A percentile compares a stretch with the other conserved stretches of the same genome.
phyloP scores from a whole-genome alignment of 1,284 basidiomycete species.

The Fomitopsis schrenkii region DNA sequence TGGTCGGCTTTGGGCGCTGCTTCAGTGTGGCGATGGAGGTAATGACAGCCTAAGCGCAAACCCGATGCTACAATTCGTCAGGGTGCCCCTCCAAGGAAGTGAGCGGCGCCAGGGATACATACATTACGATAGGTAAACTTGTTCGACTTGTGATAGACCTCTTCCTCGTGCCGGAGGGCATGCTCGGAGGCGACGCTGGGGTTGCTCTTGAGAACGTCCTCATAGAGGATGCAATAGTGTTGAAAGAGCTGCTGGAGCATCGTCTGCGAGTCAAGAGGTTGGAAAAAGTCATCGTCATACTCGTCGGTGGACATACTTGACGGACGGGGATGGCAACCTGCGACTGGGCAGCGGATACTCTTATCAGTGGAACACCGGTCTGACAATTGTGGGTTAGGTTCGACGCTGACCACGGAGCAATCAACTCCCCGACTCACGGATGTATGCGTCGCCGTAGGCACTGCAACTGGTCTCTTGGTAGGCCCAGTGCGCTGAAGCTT shows the following conservation, averaged over 20 bases:
- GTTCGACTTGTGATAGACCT: slow-evolving; percentile 66
- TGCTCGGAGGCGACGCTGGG: slow-evolving; percentile 67
- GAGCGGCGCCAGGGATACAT: slow-evolving; percentile 19
- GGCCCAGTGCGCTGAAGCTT: slow-evolving; percentile 55
- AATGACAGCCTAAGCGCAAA: slow-evolving; percentile 58
- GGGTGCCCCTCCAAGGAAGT: neutral
- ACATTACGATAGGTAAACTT: slow-evolving; percentile 81
- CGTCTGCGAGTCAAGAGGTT: slow-evolving; percentile 34
- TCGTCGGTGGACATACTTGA: slow-evolving; percentile 42
- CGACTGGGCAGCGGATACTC: slow-evolving; percentile 59
- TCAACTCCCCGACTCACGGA: slow-evolving; percentile 27
- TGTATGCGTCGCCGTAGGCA: slow-evolving; percentile 35
- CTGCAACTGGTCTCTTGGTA: slow-evolving; percentile 34
- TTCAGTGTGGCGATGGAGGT: slow-evolving; percentile 70
- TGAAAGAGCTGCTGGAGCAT: slow-evolving; percentile 72
- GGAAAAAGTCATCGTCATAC: neutral
- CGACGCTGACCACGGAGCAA: neutral
- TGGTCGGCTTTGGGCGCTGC: slow-evolving; percentile 61
- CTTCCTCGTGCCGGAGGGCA: slow-evolving; percentile 73
- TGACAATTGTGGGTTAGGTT: slow-evolving; percentile 17
- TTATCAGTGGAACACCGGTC: slow-evolving; percentile 65
- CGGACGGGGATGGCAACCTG: slow-evolving; percentile 64
- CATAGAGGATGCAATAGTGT: slow-evolving; percentile 66
- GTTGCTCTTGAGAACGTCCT: slow-evolving; percentile 42
- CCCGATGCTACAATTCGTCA: slow-evolving; percentile 1